A percentile compares a stretch with the other conserved stretches of the same genome.
Conservation (phyloP, 495 filamentous ascomycete species). For the Stereocaulon alpinum region DNA sequence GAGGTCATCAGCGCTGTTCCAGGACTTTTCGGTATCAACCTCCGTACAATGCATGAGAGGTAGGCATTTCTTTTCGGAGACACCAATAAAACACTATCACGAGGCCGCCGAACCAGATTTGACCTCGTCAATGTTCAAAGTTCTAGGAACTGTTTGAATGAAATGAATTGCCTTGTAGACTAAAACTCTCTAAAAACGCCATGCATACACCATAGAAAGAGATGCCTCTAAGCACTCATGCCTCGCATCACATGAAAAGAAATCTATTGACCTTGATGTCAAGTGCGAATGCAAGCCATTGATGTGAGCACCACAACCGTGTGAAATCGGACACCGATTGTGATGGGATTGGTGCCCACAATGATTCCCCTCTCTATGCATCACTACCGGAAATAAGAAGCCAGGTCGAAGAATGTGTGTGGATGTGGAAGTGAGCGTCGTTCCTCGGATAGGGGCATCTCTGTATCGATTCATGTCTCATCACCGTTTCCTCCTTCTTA, state of each 20-base stretch:
- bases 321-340: background rate
- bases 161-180: slow-evolving; percentile 6
- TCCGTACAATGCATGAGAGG: no score
- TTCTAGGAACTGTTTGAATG: background rate
- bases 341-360: background rate
- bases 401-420: background rate
- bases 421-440: background rate
- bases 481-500: slow-evolving; percentile 38
- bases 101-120: background rate
- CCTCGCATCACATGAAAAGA: background rate
- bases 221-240: slow-evolving; percentile 6
- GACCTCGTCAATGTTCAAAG: background rate
- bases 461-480: slow-evolving; percentile 5
- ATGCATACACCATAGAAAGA: slow-evolving; percentile 7
- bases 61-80: no score
- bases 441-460: slow-evolving; percentile 5
- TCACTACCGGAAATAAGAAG: background rate
- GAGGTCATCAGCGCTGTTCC: no score
- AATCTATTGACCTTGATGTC: slow-evolving; percentile 9
- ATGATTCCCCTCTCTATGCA: slow-evolving; percentile 2
- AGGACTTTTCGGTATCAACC: no score
- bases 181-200: slow-evolving; percentile 4
- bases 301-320: background rate
- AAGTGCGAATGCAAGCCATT: slow-evolving; percentile 8
- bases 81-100: no score